Evolutionary conservation across 1,284 basidiomycete species (phyloP).

Genomic region (Pseudozyma sp.): DNA sequence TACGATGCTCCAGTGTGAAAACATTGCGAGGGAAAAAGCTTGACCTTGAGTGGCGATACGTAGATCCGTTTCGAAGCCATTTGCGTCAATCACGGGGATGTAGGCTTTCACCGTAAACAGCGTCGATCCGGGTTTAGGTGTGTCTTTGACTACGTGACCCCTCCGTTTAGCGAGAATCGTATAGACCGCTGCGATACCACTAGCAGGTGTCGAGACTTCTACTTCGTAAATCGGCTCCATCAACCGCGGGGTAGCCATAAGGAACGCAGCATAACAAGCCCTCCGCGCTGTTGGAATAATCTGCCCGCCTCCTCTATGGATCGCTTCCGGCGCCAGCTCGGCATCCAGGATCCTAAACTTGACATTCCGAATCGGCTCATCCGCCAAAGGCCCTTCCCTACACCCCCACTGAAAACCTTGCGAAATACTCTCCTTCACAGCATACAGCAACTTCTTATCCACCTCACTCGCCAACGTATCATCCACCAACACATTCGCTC

Average conservation of each 20-base stretch:
- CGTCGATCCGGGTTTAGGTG: constrained; percentile 96
- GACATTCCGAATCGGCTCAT: constrained; percentile 98
- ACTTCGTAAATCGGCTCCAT: constrained; percentile 98
- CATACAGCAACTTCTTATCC: constrained; percentile 89
- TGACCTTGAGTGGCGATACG: constrained; percentile 96
- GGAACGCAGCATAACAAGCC: constrained; percentile 98
- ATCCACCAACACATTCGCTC: constrained; percentile 90
- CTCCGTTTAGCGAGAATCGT: constrained; percentile 94
- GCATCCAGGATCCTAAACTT: constrained; percentile 97
- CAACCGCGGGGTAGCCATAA: constrained; percentile 76
- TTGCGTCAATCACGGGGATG: constrained; percentile 97
- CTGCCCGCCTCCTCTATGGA: constrained; percentile 96
- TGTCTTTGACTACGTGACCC: constrained; percentile 97
- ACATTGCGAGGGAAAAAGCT: constrained; percentile 94
- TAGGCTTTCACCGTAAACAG: constrained; percentile 96
- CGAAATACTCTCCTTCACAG: constrained; percentile 93
- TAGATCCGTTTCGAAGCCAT: constrained; percentile 98
- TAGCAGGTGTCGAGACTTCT: constrained; percentile 97
- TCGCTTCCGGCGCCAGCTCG: constrained; percentile 89
- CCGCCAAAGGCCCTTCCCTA: constrained; percentile 94
- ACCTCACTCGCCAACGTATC: constrained; percentile 96
- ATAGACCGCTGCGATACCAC: constrained; percentile 97
- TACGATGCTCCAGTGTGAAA: constrained; percentile 98
- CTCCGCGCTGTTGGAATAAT: constrained; percentile 97
- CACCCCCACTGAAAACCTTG: constrained; percentile 99